A percentile compares a stretch with the other conserved stretches of the same genome.
Evolutionary conservation across 345 rosid species (phyloP).

Genomic region (Geranium brycei): DNA sequence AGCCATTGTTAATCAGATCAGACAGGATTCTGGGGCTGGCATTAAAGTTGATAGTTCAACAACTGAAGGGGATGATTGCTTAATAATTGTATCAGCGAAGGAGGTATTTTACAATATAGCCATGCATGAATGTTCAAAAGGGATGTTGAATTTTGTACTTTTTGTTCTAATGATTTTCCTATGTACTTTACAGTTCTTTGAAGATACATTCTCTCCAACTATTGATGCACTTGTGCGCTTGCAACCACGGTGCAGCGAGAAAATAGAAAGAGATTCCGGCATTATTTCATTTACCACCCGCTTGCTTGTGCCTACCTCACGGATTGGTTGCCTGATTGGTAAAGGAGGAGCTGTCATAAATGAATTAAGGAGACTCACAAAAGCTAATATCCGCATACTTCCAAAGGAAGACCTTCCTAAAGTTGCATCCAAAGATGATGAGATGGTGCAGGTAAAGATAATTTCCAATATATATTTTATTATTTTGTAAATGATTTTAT

Average conservation of each 20-base stretch:
- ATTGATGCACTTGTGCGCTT: conserved; percentile 81
- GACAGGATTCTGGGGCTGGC: conserved; percentile 76
- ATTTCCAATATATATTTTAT: neutral
- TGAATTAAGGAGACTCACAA: conserved; percentile 80
- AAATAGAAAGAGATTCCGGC: conserved; percentile 90
- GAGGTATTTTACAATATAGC: conserved; percentile 41
- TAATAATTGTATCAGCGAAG: conserved; percentile 68
- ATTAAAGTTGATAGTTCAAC: conserved; percentile 84
- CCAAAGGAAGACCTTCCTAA: conserved; percentile 83
- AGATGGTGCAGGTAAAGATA: conserved; percentile 84
- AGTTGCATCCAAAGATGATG: conserved; percentile 79
- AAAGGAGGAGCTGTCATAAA: conserved; percentile 81
- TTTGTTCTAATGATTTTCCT: conserved; percentile 5
- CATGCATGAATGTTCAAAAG: neutral
- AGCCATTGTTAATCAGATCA: conserved; percentile 70
- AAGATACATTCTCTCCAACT: conserved; percentile 72
- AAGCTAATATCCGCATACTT: conserved; percentile 83
- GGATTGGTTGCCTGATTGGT: conserved; percentile 95
- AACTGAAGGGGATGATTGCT: conserved; percentile 82
- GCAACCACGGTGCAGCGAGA: conserved; percentile 91
- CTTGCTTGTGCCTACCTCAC: conserved; percentile 76
- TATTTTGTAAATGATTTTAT: neutral
- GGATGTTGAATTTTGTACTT: neutral
- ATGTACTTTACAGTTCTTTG: conserved; percentile 42
- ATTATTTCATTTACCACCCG: conserved; percentile 80